A percentile compares a stretch with the other conserved stretches of the same genome.
These are phyloP conservation scores for Ogataea degrootiae DNA, from an alignment of 805 yeast genomes.

Conservation along the genomic window DNA sequence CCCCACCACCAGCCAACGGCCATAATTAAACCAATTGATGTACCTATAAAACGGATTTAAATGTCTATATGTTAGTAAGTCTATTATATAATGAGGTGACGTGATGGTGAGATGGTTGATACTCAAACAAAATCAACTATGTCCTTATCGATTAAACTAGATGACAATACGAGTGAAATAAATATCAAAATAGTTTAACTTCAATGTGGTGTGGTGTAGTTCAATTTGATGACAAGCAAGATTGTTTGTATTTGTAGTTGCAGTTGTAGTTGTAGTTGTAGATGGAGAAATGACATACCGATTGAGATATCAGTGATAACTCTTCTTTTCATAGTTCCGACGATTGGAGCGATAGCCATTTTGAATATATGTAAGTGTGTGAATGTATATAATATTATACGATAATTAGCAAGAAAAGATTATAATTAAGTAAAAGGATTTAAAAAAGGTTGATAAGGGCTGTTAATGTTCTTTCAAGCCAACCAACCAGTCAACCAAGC, in stretches of 20 bases:
- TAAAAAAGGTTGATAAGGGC: no score
- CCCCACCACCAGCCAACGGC: slow-evolving; percentile 83
- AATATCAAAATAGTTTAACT: no score
- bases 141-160: no score
- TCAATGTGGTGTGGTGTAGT: no score
- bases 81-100: no score
- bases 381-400: neutral
- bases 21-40: slow-evolving; percentile 36
- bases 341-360: slow-evolving; percentile 82
- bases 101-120: neutral
- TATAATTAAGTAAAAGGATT: no score
- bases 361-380: slow-evolving; percentile 11
- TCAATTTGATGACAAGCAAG: neutral
- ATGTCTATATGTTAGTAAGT: slow-evolving; percentile 7
- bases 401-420: neutral
- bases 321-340: slow-evolving; percentile 77
- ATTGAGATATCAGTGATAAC: slow-evolving; percentile 71
- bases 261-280: no score
- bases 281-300: slow-evolving; percentile 42
- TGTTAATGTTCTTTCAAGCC: no score
- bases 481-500: no score
- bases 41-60: slow-evolving; percentile 13
- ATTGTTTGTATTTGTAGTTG: neutral
- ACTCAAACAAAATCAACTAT: neutral
- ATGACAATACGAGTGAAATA: no score